These are phyloP conservation scores for Penicillium cinerascens DNA, from an alignment of 495 filamentous ascomycete species.

Conservation along the genomic window DNA sequence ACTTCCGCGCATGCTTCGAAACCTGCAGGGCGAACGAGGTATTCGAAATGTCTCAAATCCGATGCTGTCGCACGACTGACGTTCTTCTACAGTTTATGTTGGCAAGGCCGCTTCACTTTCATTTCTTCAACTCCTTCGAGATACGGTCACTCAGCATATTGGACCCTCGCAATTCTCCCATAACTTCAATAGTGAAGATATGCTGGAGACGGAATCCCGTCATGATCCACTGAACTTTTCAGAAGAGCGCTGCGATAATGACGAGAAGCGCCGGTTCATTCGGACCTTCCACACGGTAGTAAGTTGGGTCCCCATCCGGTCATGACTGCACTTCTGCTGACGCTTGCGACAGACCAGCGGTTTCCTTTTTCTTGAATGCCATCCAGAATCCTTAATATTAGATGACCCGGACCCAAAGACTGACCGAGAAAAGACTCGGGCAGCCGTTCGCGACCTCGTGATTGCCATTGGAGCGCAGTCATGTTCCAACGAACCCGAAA, in stretches of 20 bases:
- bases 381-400: slow-evolving; percentile 4
- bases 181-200: slow-evolving; percentile 37
- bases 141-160: slow-evolving; percentile 41
- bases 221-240: slow-evolving; percentile 26
- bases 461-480: slow-evolving; percentile 45
- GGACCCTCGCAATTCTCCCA: slow-evolving; percentile 43
- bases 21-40: slow-evolving; percentile 38
- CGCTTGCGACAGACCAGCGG: slow-evolving; percentile 28
- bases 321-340: background rate
- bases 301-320: slow-evolving; percentile 11
- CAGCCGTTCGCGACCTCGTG: slow-evolving; percentile 35
- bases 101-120: slow-evolving; percentile 41
- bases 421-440: slow-evolving; percentile 21
- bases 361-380: slow-evolving; percentile 24
- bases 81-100: slow-evolving; percentile 29
- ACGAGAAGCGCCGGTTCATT: slow-evolving; percentile 26
- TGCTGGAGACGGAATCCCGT: slow-evolving; percentile 39
- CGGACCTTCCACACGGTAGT: slow-evolving; percentile 30
- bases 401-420: slow-evolving; percentile 12
- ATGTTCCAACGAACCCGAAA: slow-evolving; percentile 19
- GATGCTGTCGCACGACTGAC: background rate
- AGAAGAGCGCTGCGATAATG: slow-evolving; percentile 17
- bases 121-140: slow-evolving; percentile 40
- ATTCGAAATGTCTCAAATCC: background rate
- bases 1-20: slow-evolving; percentile 38